These are phyloP conservation scores for Leishmania tropica DNA, from an alignment of 208 protist genomes.

Conservation along the genomic window DNA sequence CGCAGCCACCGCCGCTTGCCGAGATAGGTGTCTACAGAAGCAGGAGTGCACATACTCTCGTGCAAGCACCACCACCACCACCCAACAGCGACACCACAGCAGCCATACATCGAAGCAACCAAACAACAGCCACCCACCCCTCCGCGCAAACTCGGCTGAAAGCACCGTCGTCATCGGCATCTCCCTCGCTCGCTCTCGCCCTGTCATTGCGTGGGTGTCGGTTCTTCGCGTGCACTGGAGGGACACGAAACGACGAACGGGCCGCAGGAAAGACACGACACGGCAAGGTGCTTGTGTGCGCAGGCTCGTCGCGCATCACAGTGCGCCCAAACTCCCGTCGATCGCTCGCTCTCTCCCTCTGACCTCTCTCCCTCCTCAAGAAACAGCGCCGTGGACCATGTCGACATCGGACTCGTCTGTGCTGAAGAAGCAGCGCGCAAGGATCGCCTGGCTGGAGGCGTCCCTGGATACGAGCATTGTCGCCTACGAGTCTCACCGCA, in stretches of 20 bases:
- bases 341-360: not conserved
- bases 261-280: no score
- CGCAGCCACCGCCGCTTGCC: not conserved
- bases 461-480: slow-evolving; percentile 39
- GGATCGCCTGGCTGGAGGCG: slow-evolving; percentile 37
- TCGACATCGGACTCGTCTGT: not conserved
- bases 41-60: not conserved
- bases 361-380: not conserved
- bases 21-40: not conserved
- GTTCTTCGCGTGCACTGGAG: no score
- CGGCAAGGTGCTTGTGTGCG: no score
- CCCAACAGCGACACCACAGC: not conserved
- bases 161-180: not conserved
- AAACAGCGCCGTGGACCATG: not conserved
- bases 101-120: not conserved
- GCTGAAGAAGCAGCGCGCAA: slow-evolving; percentile 4
- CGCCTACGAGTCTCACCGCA: slow-evolving; percentile 53
- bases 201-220: not conserved
- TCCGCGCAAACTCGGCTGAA: not conserved
- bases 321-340: no score
- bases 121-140: not conserved
- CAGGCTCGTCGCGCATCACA: no score
- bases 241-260: no score
- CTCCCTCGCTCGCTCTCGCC: not conserved
- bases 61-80: not conserved